Conservation (phyloP, 352 stramenopile species). For the Globisporangium radiosum region DNA sequence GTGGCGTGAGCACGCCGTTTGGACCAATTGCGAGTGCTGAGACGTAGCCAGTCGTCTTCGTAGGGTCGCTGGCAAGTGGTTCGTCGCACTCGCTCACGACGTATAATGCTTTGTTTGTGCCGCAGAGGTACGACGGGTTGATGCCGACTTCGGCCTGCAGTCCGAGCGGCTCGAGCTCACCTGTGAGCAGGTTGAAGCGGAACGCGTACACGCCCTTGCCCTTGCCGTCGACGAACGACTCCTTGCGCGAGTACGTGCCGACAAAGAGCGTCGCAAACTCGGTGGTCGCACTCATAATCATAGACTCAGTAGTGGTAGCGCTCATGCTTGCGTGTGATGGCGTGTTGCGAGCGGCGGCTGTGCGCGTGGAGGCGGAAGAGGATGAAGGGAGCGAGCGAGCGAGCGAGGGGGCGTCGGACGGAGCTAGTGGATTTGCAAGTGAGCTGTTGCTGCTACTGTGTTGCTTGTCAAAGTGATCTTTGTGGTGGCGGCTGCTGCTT, state of each 20-base stretch:
- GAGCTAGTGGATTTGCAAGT: too few species aligned
- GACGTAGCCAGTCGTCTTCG: constrained; percentile 50
- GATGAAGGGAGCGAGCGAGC: too few species aligned
- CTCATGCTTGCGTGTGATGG: neutral
- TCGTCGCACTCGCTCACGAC: constrained; percentile 66
- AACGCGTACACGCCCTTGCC: constrained; percentile 70
- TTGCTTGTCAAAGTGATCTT: too few species aligned
- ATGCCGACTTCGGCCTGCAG: constrained; percentile 45
- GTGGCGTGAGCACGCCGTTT: constrained; percentile 27
- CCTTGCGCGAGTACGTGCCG: constrained; percentile 79
- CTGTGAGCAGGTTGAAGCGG: constrained; percentile 41
- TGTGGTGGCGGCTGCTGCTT: too few species aligned
- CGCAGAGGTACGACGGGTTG: constrained; percentile 64
- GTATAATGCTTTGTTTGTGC: constrained; percentile 42
- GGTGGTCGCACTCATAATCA: neutral
- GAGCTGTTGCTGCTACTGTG: too few species aligned
- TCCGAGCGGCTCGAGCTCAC: constrained; percentile 35
- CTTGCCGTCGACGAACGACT: constrained; percentile 72
- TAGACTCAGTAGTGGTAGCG: neutral
- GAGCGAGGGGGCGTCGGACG: too few species aligned
- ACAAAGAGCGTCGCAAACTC: constrained; percentile 52
- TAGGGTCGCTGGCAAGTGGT: constrained; percentile 18
- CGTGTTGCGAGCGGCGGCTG: too few species aligned
- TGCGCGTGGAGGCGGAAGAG: too few species aligned
- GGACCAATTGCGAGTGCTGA: constrained; percentile 39